Conservation (phyloP, 1,139 yeast species). For the Kodamaea plutei region DNA sequence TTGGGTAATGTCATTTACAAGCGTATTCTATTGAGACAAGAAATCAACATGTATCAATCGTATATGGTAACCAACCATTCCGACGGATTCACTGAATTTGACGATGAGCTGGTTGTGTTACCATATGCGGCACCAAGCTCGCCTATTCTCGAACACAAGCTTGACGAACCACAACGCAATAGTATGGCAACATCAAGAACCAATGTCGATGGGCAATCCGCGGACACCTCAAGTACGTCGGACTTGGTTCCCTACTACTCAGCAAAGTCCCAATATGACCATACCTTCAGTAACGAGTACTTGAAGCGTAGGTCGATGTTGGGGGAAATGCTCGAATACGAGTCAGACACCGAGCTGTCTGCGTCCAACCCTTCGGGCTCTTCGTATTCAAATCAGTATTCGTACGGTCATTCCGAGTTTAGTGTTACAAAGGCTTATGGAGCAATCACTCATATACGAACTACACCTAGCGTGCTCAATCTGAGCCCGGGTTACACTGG, state of each 20-base stretch:
- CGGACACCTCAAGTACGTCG: slow-evolving; percentile 1
- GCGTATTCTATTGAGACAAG: slow-evolving; percentile 41
- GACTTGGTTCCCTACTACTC: slow-evolving; percentile 3
- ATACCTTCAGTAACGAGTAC: slow-evolving; percentile 21
- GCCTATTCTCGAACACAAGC: background rate
- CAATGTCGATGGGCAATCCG: background rate
- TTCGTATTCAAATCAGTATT: too few relatives aligned
- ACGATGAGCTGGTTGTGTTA: slow-evolving; percentile 3
- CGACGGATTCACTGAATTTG: slow-evolving; percentile 4
- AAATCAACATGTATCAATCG: slow-evolving; percentile 34
- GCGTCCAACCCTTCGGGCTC: slow-evolving; percentile 9
- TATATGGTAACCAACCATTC: slow-evolving; percentile 15
- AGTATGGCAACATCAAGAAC: slow-evolving; percentile 1
- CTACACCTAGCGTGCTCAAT: background rate
- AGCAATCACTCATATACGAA: slow-evolving; percentile 10
- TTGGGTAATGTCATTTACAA: slow-evolving; percentile 34
- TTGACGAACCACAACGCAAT: background rate
- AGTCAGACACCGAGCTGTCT: slow-evolving; percentile 27
- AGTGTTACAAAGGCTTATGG: slow-evolving; percentile 21
- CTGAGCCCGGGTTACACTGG: too few relatives aligned
- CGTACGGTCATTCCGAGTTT: slow-evolving; percentile 14
- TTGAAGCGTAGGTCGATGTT: slow-evolving; percentile 40
- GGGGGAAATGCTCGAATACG: slow-evolving; percentile 46
- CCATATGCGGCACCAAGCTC: background rate
- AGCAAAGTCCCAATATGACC: slow-evolving; percentile 2